Evolutionary conservation across 1,284 basidiomycete species (phyloP), one percentile per base, ranked within the genome.

Genomic region (Rhodotorula sp.): DNA sequence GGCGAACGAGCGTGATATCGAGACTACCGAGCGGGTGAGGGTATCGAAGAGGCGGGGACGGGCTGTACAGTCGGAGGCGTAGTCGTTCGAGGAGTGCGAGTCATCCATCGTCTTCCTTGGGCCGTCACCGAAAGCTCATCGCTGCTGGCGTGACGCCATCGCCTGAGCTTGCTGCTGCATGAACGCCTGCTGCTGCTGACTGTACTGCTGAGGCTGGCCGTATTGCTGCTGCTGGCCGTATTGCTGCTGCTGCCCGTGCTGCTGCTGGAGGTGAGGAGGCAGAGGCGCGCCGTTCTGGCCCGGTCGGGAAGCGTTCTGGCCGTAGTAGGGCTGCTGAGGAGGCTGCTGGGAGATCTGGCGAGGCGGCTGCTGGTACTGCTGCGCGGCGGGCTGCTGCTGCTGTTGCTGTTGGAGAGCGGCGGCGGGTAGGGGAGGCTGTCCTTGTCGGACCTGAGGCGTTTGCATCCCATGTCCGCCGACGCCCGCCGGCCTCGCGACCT

Each of bases 401-500:
- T 49, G 49, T 34, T 51, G 47, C 32, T 64, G 67, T 39, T 64
- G n/a, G 32, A 47, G 13, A 2, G 59, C 9, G 32, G 54, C 30
- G 10, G 54, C 20, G 44, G 47, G 34, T 27, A 48, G 27, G 39
- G 62, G 61, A 36, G 36, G 10, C 44, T 64, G 67, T 34, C 53
- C 44, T 55, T 70, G 64, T 17, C 39, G 39, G 39, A 44, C 39
- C 62, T 68, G 68, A 29, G 67, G 67, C n/a, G 63, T 60, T 34
- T 66, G 58, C 70, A 70, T 70, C 24, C 68, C 68, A 57, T 70
- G 68, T 9, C 68, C 68, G 8, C 68, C 68, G 30, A 70, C 68
- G 19, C 64, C 68, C 8, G 60, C 62, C 19, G 68, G 68, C 30
- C 64, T 22, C 19, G 49, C 53, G 29, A 46, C 55, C 47, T 49